Evolutionary conservation across 805 yeast species (phyloP), one percentile per base, ranked within the genome.

Genomic region (Spathaspora gorwiae): DNA sequence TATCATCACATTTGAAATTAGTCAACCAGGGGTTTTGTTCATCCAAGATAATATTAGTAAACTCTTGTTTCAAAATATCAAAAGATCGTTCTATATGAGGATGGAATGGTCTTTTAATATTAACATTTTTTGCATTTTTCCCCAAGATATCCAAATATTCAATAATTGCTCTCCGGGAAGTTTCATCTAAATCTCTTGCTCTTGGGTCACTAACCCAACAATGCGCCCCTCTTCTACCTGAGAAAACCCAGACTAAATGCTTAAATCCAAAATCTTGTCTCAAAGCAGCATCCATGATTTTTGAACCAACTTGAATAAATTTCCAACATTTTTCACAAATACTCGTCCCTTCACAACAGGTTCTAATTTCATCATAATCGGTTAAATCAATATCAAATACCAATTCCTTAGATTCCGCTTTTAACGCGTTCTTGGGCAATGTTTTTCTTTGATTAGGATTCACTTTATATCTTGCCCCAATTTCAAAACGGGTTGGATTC

Each of bases 141-240:
- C 73, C 74, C 59, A 87, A 70, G 1, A 90, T 83, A 54, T 88
- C 92, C 61, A 94, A 63, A 61, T 94, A 94, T 53, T 87, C 90
- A 30, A 90, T 83, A 10, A 94, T 78, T 3, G 95, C 81, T 55
- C 84, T 75, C 56, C 99, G 78, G 48, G 80, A 79, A 5, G 70
- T 56, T 61, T 94, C 98, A 50, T 80, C 85, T 49, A 94, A 64
- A 1, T 62, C 56, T 46, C 97, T 70, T 1, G 97, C 97, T 40
- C 90, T 70, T 45, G 76, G 66, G 61, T 94, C 99, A 64, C 96
- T 87, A 24, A 94, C 76, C 99, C 99, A 94, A 58, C 98, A 95
- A 73, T 94, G 99, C 12, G 95, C 96, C 64, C 99, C 99, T 78
- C 99, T 87, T 73, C 99, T 85, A 39, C 99, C 99, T 0, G 97